phyloP scores from a whole-genome alignment of 768 basidiomycete species.

The Kwoniella sp. region DNA sequence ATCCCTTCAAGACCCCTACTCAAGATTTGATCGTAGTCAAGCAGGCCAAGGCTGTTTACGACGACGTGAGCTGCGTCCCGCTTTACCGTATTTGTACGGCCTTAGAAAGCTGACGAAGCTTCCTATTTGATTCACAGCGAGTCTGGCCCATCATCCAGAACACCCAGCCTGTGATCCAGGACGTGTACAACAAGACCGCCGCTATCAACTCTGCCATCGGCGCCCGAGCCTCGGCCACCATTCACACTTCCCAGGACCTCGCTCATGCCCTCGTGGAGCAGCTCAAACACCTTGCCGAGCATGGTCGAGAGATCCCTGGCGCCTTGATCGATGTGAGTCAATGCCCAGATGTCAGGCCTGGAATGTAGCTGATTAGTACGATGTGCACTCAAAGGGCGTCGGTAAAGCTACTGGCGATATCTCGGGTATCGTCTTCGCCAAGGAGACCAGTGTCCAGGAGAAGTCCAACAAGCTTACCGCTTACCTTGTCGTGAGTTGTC shows the following conservation, averaged over 20 bases:
- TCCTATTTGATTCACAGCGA: slow-evolving; percentile 28
- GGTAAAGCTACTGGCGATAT: slow-evolving; percentile 42
- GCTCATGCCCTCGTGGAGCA: slow-evolving; percentile 46
- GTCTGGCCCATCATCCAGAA: slow-evolving; percentile 40
- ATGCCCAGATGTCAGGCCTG: not conserved
- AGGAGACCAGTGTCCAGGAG: slow-evolving; percentile 46
- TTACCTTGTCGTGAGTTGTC: slow-evolving; percentile 43
- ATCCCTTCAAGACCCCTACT: slow-evolving; percentile 60
- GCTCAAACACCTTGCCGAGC: slow-evolving; percentile 43
- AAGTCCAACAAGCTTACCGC: slow-evolving; percentile 50
- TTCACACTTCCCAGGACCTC: slow-evolving; percentile 41
- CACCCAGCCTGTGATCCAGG: slow-evolving; percentile 40
- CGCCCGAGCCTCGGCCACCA: slow-evolving; percentile 44
- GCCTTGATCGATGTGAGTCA: slow-evolving; percentile 34
- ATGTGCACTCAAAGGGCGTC: slow-evolving; percentile 25
- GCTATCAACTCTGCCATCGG: slow-evolving; percentile 49
- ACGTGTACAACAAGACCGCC: slow-evolving; percentile 43
- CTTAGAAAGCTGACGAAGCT: not conserved
- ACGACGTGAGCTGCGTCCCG: slow-evolving; percentile 39
- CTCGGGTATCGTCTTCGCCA: slow-evolving; percentile 45
- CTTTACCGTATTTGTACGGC: not conserved
- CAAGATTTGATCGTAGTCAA: slow-evolving; percentile 65
- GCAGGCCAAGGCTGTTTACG: slow-evolving; percentile 52
- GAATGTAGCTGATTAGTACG: slow-evolving; percentile 13
- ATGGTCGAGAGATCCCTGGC: slow-evolving; percentile 42